Conservation (phyloP, 495 filamentous ascomycete genomes). For the Apodospora peruviana region DNA sequence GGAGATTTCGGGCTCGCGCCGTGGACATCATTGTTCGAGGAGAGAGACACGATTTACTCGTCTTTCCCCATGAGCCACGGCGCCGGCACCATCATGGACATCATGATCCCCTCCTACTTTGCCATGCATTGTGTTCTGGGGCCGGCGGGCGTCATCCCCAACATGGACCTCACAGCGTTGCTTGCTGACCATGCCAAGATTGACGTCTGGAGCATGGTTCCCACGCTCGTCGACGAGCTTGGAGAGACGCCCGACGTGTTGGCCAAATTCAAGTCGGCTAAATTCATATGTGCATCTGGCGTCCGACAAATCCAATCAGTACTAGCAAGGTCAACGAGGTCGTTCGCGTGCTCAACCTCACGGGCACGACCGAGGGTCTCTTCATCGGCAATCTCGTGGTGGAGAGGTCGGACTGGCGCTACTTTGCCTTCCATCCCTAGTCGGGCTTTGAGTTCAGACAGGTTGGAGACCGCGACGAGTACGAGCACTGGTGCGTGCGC, state of each 20-base stretch:
- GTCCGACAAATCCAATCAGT: not conserved
- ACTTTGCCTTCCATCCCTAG: slow-evolving; percentile 42
- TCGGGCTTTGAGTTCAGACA: slow-evolving; percentile 38
- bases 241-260: not conserved
- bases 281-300: not conserved
- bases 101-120: not conserved
- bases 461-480: slow-evolving; percentile 36
- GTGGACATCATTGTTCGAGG: not conserved
- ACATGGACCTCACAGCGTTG: not conserved
- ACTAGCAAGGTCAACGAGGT: not conserved
- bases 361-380: not conserved
- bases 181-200: not conserved
- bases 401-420: slow-evolving; percentile 37
- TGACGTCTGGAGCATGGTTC: not conserved
- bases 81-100: not conserved
- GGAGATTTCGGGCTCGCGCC: not conserved
- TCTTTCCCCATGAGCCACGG: not conserved
- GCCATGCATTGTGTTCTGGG: not conserved
- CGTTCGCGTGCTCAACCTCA: not conserved
- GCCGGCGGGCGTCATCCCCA: not conserved
- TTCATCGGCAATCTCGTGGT: not conserved
- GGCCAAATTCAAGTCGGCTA: not conserved
- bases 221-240: not conserved
- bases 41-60: not conserved
- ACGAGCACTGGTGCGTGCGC: slow-evolving; percentile 44